Percentiles rank a stretch among this genome's conserved stretches.
phyloP scores from a whole-genome alignment of 345 rosid genomes.

The Eucalyptus globulus region DNA sequence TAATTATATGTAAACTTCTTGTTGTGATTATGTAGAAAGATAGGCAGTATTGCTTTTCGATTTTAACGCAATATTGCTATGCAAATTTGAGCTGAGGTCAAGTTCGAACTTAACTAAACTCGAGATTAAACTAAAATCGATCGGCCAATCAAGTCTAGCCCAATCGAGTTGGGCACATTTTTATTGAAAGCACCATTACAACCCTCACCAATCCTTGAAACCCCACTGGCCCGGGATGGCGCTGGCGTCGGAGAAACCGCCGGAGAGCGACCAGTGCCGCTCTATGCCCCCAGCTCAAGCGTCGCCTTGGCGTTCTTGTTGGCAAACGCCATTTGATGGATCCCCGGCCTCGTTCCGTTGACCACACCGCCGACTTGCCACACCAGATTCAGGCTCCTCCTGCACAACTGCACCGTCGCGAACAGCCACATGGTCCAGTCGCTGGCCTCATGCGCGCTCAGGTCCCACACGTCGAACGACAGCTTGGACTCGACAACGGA shows the following conservation, averaged over 20 bases:
- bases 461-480: constrained; percentile 46
- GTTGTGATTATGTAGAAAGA: background rate
- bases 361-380: constrained; percentile 59
- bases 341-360: background rate
- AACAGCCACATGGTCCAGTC: constrained; percentile 18
- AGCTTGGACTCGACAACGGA: constrained; percentile 11
- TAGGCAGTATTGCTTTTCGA: background rate
- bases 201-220: background rate
- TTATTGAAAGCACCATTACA: background rate
- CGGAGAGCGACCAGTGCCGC: too few relatives aligned
- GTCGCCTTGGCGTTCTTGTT: background rate
- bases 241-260: background rate
- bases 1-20: background rate
- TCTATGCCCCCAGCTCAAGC: background rate
- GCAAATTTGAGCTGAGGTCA: too few relatives aligned
- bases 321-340: background rate
- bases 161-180: too few relatives aligned
- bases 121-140: too few relatives aligned
- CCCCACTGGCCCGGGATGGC: background rate
- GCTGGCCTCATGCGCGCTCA: constrained; percentile 9
- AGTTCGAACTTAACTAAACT: too few relatives aligned
- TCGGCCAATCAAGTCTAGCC: too few relatives aligned
- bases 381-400: constrained; percentile 48
- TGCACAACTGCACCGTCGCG: constrained; percentile 51
- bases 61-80: background rate